Evolutionary conservation across 192 early-diverging fungal genomes (phyloP).

Genomic region (Backusella morwellensis): DNA sequence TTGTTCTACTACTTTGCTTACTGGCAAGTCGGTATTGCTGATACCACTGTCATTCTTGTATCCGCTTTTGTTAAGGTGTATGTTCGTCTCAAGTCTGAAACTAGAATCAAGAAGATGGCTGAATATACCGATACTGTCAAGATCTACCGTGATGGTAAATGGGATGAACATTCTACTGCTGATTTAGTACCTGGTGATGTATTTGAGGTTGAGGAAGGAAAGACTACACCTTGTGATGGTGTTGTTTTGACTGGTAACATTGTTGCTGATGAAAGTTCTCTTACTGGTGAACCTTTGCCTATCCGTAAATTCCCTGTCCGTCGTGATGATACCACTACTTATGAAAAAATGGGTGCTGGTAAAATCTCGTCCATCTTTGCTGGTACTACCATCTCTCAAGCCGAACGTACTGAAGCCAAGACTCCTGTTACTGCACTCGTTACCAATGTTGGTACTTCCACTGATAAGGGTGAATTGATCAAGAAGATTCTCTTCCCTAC

Average conservation of each 20-base stretch:
- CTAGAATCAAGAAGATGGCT: conserved; percentile 58
- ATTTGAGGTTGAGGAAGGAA: conserved; percentile 48
- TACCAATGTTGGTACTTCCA: conserved; percentile 54
- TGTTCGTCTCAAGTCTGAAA: conserved; percentile 51
- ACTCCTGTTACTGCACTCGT: conserved; percentile 48
- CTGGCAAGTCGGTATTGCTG: conserved; percentile 54
- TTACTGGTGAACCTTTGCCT: conserved; percentile 69
- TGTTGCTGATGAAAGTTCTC: conserved; percentile 65
- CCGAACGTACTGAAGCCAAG: conserved; percentile 28
- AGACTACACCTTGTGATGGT: conserved; percentile 50
- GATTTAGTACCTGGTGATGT: conserved; percentile 76
- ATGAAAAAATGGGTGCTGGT: conserved; percentile 25
- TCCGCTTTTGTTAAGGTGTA: conserved; percentile 50
- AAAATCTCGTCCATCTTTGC: conserved; percentile 57
- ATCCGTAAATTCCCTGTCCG: conserved; percentile 66
- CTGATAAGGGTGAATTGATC: conserved; percentile 62
- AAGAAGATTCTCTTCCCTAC: conserved; percentile 70
- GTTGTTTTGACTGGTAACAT: conserved; percentile 51
- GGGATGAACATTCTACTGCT: conserved; percentile 46
- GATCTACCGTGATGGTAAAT: conserved; percentile 57
- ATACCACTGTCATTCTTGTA: conserved; percentile 52
- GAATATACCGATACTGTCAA: conserved; percentile 45
- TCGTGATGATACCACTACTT: conserved; percentile 24
- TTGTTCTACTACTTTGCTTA: conserved; percentile 56
- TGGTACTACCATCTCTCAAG: conserved; percentile 59